A percentile compares a stretch with the other conserved stretches of the same genome.
phyloP scores from a whole-genome alignment of 345 rosid species.

The Cardamine occulta region DNA sequence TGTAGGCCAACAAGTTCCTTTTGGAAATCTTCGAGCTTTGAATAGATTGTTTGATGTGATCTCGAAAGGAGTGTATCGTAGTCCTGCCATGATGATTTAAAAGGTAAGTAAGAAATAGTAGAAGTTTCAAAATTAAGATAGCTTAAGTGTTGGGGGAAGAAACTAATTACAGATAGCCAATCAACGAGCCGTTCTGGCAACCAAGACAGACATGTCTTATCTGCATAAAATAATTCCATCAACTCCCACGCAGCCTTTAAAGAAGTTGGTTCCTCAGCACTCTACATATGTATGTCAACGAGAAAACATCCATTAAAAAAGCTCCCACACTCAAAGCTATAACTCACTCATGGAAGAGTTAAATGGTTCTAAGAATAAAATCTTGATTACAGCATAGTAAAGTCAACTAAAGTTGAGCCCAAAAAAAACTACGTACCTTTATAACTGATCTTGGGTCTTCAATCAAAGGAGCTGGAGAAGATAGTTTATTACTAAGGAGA shows the following conservation, averaged over 20 bases:
- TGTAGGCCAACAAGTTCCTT: slow-evolving; percentile 67
- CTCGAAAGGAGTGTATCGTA: slow-evolving; percentile 71
- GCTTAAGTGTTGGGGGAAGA: slow-evolving; percentile 15
- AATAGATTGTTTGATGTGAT: slow-evolving; percentile 62
- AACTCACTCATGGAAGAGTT: background rate
- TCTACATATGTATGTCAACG: slow-evolving; percentile 44
- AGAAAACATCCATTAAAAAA: slow-evolving; percentile 9
- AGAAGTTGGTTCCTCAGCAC: slow-evolving; percentile 58
- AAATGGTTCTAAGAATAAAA: background rate
- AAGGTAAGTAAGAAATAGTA: slow-evolving; percentile 1
- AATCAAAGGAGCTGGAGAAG: slow-evolving; percentile 46
- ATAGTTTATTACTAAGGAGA: slow-evolving; percentile 61
- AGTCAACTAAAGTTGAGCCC: background rate
- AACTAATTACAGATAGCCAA: slow-evolving; percentile 90
- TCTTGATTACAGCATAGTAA: slow-evolving; percentile 3
- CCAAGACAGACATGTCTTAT: slow-evolving; percentile 74
- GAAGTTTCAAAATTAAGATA: slow-evolving; percentile 13
- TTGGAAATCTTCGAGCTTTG: slow-evolving; percentile 79
- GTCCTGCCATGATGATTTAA: slow-evolving; percentile 59
- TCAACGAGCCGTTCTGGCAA: slow-evolving; percentile 81
- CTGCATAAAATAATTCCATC: slow-evolving; percentile 86
- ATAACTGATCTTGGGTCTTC: slow-evolving; percentile 68
- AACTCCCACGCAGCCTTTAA: slow-evolving; percentile 98
- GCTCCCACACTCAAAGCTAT: slow-evolving; percentile 13
- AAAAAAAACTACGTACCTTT: slow-evolving; percentile 46